A percentile compares a stretch with the other conserved stretches of the same genome.
Conservation (phyloP, 192 early-diverging fungal genomes). For the Phlyctochytrium bullatum region DNA sequence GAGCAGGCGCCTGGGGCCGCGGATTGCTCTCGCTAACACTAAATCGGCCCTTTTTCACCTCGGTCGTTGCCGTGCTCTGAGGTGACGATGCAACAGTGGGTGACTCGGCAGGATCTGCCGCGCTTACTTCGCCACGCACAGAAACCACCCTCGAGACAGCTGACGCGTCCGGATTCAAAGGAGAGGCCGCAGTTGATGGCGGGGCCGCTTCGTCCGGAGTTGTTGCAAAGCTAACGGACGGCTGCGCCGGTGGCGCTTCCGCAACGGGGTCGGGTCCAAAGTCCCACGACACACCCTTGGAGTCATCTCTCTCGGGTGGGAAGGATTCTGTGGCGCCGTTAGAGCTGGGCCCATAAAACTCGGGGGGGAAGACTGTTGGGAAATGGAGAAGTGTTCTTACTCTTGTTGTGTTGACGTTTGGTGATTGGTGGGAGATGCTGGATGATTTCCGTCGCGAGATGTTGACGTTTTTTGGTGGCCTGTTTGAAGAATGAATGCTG, state of each 20-base stretch:
- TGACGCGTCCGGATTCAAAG: no score
- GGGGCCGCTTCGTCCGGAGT: no score
- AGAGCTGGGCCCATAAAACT: not conserved
- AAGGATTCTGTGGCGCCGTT: constrained; percentile 1
- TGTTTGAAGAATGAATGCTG: constrained; percentile 77
- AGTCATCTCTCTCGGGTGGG: constrained; percentile 21
- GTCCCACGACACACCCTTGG: constrained; percentile 65
- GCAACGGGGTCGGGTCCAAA: constrained; percentile 37
- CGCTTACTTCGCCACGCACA: no score
- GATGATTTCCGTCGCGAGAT: constrained; percentile 57
- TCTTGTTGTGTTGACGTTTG: constrained; percentile 59
- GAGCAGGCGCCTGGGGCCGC: constrained; percentile 3
- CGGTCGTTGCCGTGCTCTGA: constrained; percentile 17
- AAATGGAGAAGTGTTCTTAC: constrained; percentile 11
- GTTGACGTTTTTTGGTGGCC: constrained; percentile 63
- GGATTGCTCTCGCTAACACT: constrained; percentile 51
- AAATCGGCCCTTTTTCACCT: constrained; percentile 74
- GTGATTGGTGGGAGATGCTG: constrained; percentile 66
- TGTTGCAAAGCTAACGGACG: not conserved
- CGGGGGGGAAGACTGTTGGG: not conserved
- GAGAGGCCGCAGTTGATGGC: no score
- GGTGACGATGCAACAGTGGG: no score
- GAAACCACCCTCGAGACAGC: no score
- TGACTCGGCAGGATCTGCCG: no score
- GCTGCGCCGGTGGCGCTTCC: not conserved